phyloP scores from a whole-genome alignment of 768 basidiomycete genomes.

The Russula earlei region DNA sequence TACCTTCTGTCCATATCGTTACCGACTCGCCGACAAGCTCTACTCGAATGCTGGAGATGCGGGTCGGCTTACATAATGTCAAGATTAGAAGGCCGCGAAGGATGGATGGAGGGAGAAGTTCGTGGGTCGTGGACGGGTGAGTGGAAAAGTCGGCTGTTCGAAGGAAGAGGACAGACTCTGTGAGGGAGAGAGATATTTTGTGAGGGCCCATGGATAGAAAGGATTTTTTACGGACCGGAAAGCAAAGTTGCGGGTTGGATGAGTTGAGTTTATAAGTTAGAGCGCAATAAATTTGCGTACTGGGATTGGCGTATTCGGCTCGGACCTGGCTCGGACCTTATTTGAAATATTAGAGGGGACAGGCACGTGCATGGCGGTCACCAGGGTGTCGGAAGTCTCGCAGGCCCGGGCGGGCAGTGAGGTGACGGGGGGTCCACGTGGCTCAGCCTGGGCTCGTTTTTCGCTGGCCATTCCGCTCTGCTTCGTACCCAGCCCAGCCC shows the following conservation, averaged over 20 bases:
- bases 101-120: slow-evolving; percentile 41
- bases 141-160: slow-evolving; percentile 31
- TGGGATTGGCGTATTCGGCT: background rate
- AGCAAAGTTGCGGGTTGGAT: too few relatives aligned
- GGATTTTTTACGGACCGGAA: too few relatives aligned
- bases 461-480: background rate
- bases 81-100: slow-evolving; percentile 59
- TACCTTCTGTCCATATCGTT: slow-evolving; percentile 84
- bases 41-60: slow-evolving; percentile 78
- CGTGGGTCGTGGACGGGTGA: slow-evolving; percentile 24
- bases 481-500: slow-evolving; percentile 19
- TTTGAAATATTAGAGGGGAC: too few relatives aligned
- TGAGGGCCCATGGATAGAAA: background rate
- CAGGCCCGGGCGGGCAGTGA: too few relatives aligned
- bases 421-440: too few relatives aligned
- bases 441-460: too few relatives aligned
- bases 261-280: background rate
- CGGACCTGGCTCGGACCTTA: too few relatives aligned
- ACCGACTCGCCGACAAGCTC: slow-evolving; percentile 62
- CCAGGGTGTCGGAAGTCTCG: too few relatives aligned
- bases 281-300: too few relatives aligned
- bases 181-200: slow-evolving; percentile 36
- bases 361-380: too few relatives aligned
- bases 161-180: slow-evolving; percentile 48
- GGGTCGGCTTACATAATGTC: slow-evolving; percentile 63